These are phyloP conservation scores for Aspergillus aculeatinus DNA, from an alignment of 2,329 filamentous ascomycete species.

Conservation along the genomic window DNA sequence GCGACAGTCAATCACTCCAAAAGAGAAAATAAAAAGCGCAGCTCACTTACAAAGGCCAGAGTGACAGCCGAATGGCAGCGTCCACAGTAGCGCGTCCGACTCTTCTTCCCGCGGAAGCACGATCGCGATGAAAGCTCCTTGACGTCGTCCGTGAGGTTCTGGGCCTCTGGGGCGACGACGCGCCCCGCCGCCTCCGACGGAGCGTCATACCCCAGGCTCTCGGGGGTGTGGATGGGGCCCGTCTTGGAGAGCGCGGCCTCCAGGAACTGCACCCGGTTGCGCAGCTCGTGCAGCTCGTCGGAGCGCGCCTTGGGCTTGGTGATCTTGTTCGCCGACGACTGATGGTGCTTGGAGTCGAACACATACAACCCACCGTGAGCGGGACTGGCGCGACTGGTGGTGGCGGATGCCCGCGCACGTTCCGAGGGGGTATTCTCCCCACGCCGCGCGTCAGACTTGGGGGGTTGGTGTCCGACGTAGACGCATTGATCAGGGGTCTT, in stretches of 20 bases:
- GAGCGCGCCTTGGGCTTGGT: slow-evolving; percentile 23
- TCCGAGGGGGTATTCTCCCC: slow-evolving; percentile 8
- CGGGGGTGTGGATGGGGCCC: slow-evolving; percentile 25
- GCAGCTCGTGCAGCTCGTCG: slow-evolving; percentile 34
- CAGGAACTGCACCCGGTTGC: slow-evolving; percentile 26
- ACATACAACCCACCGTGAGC: slow-evolving; percentile 30
- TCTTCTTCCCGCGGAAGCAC: slow-evolving; percentile 33
- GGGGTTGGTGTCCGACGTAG: slow-evolving; percentile 42
- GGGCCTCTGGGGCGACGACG: slow-evolving; percentile 15
- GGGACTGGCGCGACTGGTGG: slow-evolving; percentile 16
- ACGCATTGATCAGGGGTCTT: slow-evolving; percentile 54
- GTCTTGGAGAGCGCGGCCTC: slow-evolving; percentile 28
- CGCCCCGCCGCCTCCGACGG: slow-evolving; percentile 15
- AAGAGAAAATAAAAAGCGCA: not conserved
- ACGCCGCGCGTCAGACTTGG: not conserved
- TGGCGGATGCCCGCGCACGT: slow-evolving; percentile 5
- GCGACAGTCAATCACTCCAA: too few relatives aligned
- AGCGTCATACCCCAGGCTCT: slow-evolving; percentile 22
- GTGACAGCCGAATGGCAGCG: slow-evolving; percentile 32
- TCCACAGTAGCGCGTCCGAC: slow-evolving; percentile 31
- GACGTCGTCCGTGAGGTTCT: slow-evolving; percentile 28
- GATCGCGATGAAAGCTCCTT: slow-evolving; percentile 26
- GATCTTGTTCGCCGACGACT: slow-evolving; percentile 20
- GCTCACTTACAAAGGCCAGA: slow-evolving; percentile 32
- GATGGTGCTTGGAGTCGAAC: slow-evolving; percentile 34